These are phyloP conservation scores for Cordyceps militaris DNA, from an alignment of 2,329 filamentous ascomycete species.

Conservation along the genomic window DNA sequence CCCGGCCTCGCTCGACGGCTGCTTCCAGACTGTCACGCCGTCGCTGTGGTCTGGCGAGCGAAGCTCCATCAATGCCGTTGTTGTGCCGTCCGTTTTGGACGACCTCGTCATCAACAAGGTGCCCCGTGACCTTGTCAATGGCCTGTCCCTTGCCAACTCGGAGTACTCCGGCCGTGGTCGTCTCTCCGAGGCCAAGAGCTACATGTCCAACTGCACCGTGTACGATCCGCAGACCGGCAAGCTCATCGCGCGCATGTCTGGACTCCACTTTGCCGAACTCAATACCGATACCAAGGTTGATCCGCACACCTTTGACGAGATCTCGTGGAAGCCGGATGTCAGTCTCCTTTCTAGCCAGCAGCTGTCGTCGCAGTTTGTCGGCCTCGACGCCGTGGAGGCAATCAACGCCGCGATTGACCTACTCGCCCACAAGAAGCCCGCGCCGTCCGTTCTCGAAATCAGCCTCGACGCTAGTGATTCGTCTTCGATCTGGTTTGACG, in stretches of 20 bases:
- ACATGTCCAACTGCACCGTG: conserved; percentile 20
- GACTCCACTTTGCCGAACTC: conserved; percentile 17
- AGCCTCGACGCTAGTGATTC: conserved; percentile 19
- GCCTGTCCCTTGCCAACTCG: neutral
- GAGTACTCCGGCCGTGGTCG: neutral
- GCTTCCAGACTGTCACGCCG: conserved; percentile 21
- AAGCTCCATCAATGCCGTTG: conserved; percentile 14
- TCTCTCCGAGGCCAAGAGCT: conserved; percentile 3
- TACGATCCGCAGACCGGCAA: conserved; percentile 17
- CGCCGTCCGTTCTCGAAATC: conserved; percentile 27
- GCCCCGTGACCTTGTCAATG: neutral
- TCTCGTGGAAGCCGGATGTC: conserved; percentile 21
- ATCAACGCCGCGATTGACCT: conserved; percentile 24
- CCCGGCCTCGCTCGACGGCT: conserved; percentile 28
- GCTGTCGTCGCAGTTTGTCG: neutral
- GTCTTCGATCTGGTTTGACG: conserved; percentile 22
- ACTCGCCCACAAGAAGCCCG: conserved; percentile 28
- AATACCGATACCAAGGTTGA: conserved; percentile 18
- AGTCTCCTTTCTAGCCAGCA: conserved; percentile 11
- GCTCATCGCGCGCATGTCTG: conserved; percentile 17
- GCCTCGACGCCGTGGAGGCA: neutral
- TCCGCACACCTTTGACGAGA: conserved; percentile 17
- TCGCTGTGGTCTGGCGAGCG: conserved; percentile 16
- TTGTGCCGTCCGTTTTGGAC: conserved; percentile 22
- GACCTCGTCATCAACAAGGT: conserved; percentile 15